Conservation (phyloP, 129 eudicot genomes). For the Centella asiatica region DNA sequence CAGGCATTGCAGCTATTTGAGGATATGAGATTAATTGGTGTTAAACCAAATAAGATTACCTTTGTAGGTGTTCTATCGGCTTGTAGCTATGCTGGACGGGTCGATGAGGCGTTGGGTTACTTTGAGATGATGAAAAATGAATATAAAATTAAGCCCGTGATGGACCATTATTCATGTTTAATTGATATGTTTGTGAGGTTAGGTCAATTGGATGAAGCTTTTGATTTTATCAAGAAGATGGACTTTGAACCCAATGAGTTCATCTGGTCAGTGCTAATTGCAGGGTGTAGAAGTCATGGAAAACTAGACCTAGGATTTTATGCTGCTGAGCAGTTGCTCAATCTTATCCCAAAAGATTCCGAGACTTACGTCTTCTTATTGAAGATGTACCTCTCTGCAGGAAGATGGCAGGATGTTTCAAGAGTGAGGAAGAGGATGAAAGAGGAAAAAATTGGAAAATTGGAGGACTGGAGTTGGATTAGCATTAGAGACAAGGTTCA, state of each 20-base stretch:
- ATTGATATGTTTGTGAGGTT: constrained; percentile 79
- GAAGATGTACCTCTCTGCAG: constrained; percentile 64
- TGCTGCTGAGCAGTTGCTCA: constrained; percentile 72
- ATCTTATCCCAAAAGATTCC: constrained; percentile 51
- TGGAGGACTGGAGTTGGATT: constrained; percentile 81
- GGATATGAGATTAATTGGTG: constrained; percentile 77
- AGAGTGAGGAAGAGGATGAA: constrained; percentile 65
- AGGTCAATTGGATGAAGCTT: constrained; percentile 81
- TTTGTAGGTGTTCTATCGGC: constrained; percentile 80
- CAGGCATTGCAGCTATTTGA: constrained; percentile 71
- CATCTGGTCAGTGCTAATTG: constrained; percentile 68
- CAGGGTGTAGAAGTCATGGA: constrained; percentile 85
- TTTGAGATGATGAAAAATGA: constrained; percentile 73
- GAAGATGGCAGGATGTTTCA: constrained; percentile 69
- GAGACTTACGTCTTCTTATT: constrained; percentile 51
- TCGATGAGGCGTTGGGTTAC: constrained; percentile 55
- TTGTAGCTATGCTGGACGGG: constrained; percentile 82
- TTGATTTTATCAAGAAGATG: constrained; percentile 57
- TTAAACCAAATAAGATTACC: constrained; percentile 69
- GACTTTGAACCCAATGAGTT: constrained; percentile 57
- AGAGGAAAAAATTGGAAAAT: constrained; percentile 46
- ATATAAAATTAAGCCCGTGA: constrained; percentile 62
- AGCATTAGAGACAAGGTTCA: constrained; percentile 60
- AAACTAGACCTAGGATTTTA: constrained; percentile 52
- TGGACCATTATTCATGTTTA: constrained; percentile 76